These are phyloP conservation scores for Aspergillus tubingensis DNA, from an alignment of 2,329 filamentous ascomycete species.

Conservation along the genomic window DNA sequence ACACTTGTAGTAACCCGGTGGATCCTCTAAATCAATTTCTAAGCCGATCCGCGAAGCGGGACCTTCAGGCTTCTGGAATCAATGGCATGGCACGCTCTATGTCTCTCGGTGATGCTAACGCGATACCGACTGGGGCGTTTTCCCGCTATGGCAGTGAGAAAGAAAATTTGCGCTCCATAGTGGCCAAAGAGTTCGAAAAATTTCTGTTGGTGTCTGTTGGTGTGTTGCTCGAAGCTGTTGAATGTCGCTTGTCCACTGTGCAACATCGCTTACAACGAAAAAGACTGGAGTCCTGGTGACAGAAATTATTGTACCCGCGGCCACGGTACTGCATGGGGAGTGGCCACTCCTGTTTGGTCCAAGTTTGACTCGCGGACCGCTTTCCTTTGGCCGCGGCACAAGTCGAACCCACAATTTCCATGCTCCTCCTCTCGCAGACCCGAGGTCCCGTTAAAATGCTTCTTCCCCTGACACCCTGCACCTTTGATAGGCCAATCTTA, in stretches of 20 bases:
- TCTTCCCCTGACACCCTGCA: background rate
- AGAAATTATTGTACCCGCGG: background rate
- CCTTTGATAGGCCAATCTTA: background rate
- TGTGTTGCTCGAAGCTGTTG: background rate
- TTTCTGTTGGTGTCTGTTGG: background rate
- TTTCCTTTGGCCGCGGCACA: background rate
- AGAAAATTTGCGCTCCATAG: background rate
- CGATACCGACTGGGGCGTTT: background rate
- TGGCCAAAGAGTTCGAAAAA: background rate
- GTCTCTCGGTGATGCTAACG: background rate
- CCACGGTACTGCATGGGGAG: background rate
- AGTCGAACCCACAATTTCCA: background rate
- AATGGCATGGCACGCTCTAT: background rate
- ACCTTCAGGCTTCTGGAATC: slow-evolving; percentile 1
- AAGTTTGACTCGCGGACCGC: background rate
- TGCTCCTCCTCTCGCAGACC: background rate
- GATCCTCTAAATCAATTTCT: background rate
- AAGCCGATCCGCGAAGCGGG: background rate
- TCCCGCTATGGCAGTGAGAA: background rate
- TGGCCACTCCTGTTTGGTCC: background rate
- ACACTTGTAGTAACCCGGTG: background rate
- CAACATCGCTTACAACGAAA: background rate
- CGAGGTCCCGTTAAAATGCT: background rate
- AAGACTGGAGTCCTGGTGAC: background rate
- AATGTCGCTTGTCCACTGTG: background rate